Evolutionary conservation across 2,329 filamentous ascomycete genomes (phyloP), one percentile per base, ranked within the genome.

Genomic region (Plenodomus lindquistii): DNA sequence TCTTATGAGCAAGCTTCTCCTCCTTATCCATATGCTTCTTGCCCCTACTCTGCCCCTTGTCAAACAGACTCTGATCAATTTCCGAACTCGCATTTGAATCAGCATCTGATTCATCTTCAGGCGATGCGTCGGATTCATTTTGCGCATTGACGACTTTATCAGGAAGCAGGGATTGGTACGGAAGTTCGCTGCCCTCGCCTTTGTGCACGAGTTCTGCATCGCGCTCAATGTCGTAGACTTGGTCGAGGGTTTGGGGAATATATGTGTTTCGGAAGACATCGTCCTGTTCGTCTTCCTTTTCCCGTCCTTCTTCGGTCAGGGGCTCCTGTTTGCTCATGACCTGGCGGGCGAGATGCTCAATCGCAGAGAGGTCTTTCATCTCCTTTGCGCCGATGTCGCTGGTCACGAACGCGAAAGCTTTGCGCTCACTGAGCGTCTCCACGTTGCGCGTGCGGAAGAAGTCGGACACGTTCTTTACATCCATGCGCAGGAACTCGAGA

Each of bases 241-340:
- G 91, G 60, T 97, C 89, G 37, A 99, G 80, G 0, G 89, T 97
- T 72, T 96, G 92, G 0, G 94, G 94, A 43, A 99, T 97, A 72
- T 95, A 99, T 71, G 97, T 91, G 65, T 96, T 88, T 63, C 93
- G 84, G 77, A 97, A 99, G 5, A 97, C 94, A 58, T 94, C 89
- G 48, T 91, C 90, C 62, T 96, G 89, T 9, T 93, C 85, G 58
- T 92, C 87, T 16, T 85, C 78, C 44, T 85, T 80, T 2, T 53
- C 55, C 37, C 82, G 79, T 4, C 81, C 78, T 39, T 78, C 77
- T 1, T 79, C 77, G 1, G 73, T 77, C 7, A 75, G 52, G 11
- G 77, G 73, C 0, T 77, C 76, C 17, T 78, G 75, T 31, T 13
- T 31, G 49, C 82, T 78, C 63, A 89, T 89, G 3, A 96, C 73